Conservation (phyloP, 768 basidiomycete species). For the Boletus rufocinnamomeus region DNA sequence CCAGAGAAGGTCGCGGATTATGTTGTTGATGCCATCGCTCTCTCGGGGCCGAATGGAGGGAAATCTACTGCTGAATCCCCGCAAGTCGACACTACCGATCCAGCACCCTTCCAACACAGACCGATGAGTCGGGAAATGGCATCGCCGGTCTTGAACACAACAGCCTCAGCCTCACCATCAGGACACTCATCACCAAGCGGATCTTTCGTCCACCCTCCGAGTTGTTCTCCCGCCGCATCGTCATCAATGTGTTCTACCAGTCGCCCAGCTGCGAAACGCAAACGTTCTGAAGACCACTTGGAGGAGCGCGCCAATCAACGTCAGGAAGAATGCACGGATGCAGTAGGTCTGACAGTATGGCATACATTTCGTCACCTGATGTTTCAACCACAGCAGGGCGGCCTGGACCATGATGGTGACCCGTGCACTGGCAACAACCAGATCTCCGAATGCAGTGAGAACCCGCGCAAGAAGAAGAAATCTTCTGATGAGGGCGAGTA, state of each 20-base stretch:
- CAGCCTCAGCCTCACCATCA: not conserved
- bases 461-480: not conserved
- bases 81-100: not conserved
- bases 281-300: too few relatives aligned
- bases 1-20: rapidly evolving
- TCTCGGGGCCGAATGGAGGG: too few relatives aligned
- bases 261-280: not conserved
- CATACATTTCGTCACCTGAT: not conserved
- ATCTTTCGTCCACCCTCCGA: not conserved
- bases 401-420: not conserved
- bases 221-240: too few relatives aligned
- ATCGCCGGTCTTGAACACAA: too few relatives aligned
- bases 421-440: not conserved
- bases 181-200: not conserved
- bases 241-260: not conserved
- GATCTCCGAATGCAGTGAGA: not conserved
- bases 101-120: not conserved
- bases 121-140: not conserved
- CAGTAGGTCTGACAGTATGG: not conserved
- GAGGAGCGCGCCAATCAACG: not conserved
- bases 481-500: not conserved
- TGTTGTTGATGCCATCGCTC: rapidly evolving
- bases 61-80: not conserved
- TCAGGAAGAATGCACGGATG: too few relatives aligned
- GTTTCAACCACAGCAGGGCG: not conserved